Conservation (phyloP, 2,329 filamentous ascomycete genomes). For the Pseudogymnoascus sp. region DNA sequence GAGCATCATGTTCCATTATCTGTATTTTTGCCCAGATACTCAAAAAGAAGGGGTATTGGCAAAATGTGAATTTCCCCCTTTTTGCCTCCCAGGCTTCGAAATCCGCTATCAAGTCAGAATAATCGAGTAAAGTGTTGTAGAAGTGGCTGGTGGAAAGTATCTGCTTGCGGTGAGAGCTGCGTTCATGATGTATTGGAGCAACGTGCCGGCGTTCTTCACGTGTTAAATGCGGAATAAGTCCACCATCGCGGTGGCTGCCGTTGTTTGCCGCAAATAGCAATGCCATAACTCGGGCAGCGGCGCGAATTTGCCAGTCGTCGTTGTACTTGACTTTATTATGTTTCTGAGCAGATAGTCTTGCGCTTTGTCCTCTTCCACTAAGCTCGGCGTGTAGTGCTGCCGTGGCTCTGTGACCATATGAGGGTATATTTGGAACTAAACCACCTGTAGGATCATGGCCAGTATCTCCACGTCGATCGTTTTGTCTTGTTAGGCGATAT, state of each 20-base stretch:
- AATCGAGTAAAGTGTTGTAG: constrained; percentile 80
- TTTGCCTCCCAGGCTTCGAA: constrained; percentile 82
- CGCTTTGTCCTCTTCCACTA: constrained; percentile 40
- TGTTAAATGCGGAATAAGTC: constrained; percentile 27
- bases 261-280: constrained; percentile 78
- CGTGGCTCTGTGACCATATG: constrained; percentile 48
- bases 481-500: constrained; percentile 66
- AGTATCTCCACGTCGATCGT: constrained; percentile 54
- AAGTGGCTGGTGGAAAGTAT: constrained; percentile 75
- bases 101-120: constrained; percentile 74
- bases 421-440: constrained; percentile 65
- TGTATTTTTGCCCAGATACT: constrained; percentile 90
- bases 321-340: constrained; percentile 55
- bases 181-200: constrained; percentile 23
- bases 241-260: constrained; percentile 23
- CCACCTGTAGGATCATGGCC: constrained; percentile 55
- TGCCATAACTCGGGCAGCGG: constrained; percentile 70
- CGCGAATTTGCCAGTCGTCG: constrained; percentile 85
- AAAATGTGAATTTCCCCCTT: constrained; percentile 71
- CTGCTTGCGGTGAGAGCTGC: constrained; percentile 48
- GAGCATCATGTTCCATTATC: constrained; percentile 80
- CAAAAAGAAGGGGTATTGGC: constrained; percentile 84
- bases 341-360: constrained; percentile 45
- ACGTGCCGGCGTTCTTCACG: constrained; percentile 23
- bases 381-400: constrained; percentile 73